phyloP scores from a whole-genome alignment of 345 rosid species.

The Microthlaspi erraticum region DNA sequence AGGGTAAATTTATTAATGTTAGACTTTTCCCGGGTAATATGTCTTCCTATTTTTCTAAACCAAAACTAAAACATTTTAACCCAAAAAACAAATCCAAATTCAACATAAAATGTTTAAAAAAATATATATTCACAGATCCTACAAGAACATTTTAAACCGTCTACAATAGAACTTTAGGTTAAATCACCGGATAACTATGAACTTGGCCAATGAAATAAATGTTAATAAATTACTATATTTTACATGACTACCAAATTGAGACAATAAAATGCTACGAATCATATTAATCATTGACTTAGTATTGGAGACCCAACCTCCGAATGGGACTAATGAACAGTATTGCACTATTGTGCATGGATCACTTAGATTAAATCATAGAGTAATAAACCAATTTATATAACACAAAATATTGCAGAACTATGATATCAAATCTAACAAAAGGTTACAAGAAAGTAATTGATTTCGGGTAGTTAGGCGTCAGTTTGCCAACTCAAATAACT shows the following conservation, averaged over 20 bases:
- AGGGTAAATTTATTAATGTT: too few relatives aligned
- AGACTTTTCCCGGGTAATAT: too few relatives aligned
- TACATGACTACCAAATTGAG: slow-evolving; percentile 2
- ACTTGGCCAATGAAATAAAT: too few relatives aligned
- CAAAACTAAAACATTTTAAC: too few relatives aligned
- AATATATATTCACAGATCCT: too few relatives aligned
- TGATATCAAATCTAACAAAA: slow-evolving; percentile 13
- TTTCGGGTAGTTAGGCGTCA: slow-evolving; percentile 36
- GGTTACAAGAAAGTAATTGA: slow-evolving; percentile 2
- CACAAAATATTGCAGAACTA: slow-evolving; percentile 10
- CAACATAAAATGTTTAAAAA: too few relatives aligned
- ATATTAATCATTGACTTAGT: slow-evolving; percentile 8
- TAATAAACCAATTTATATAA: slow-evolving; percentile 13
- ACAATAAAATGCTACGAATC: not conserved
- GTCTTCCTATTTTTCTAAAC: too few relatives aligned
- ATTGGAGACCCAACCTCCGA: not conserved
- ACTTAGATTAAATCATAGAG: slow-evolving; percentile 21
- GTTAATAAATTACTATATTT: not conserved
- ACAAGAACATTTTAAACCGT: too few relatives aligned
- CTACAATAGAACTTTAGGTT: too few relatives aligned
- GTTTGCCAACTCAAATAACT: slow-evolving; percentile 27
- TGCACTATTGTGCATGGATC: not conserved
- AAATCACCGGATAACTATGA: too few relatives aligned
- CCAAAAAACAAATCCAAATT: too few relatives aligned
- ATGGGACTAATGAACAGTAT: slow-evolving; percentile 6